Percentiles rank a stretch among this genome's conserved stretches.
Evolutionary conservation across 768 basidiomycete genomes (phyloP).

Genomic region (Cystofilobasidium capitatum): DNA sequence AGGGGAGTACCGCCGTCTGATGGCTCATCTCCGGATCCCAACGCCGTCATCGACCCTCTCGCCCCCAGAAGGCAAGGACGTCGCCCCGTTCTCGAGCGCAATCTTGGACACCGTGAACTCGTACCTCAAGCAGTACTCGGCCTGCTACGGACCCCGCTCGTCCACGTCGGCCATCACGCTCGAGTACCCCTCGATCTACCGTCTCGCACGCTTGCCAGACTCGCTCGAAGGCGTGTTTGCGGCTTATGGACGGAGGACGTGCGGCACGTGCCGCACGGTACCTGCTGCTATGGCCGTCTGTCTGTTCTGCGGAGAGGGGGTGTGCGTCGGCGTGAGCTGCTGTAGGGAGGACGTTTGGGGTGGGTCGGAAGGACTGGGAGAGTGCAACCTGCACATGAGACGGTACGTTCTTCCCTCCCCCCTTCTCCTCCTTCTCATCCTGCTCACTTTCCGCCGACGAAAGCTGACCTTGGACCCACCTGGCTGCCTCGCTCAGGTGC

Average conservation of each 20-base stretch:
- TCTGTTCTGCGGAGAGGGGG: conserved; percentile 72
- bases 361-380: conserved; percentile 55
- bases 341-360: conserved; percentile 53
- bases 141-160: conserved; percentile 25
- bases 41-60: conserved; percentile 51
- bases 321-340: conserved; percentile 87
- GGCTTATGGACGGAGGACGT: conserved; percentile 61
- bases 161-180: conserved; percentile 39
- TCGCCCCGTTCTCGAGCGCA: neutral
- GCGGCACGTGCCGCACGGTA: conserved; percentile 63
- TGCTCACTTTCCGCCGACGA: neutral
- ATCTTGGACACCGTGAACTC: conserved; percentile 23
- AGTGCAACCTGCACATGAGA: conserved; percentile 91
- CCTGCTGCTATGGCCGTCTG: conserved; percentile 84
- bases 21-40: conserved; percentile 67
- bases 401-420: conserved; percentile 54
- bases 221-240: conserved; percentile 75
- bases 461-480: neutral
- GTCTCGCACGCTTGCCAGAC: conserved; percentile 66
- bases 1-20: conserved; percentile 69
- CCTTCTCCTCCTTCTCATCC: conserved; percentile 10
- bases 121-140: conserved; percentile 25
- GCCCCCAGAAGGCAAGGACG: conserved; percentile 3
- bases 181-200: conserved; percentile 75
- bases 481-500: conserved; percentile 49